A percentile compares a stretch with the other conserved stretches of the same genome.
Conservation (phyloP, 164 flowering plant species). For the Magnolia kwangsiensis region DNA sequence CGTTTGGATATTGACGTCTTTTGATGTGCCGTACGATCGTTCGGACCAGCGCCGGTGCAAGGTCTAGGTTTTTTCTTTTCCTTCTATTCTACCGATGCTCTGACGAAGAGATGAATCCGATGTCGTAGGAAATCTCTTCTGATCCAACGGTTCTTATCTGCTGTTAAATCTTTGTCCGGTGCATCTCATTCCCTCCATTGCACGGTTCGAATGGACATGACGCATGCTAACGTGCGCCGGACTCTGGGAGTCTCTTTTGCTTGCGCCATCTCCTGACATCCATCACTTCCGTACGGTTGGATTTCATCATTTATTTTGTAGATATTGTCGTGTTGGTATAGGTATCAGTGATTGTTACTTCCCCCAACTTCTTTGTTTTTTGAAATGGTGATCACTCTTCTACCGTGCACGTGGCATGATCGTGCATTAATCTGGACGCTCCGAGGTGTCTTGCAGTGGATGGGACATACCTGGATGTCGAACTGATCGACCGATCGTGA, state of each 20-base stretch:
- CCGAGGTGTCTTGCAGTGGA: not conserved
- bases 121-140: not conserved
- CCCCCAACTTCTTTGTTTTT: not conserved
- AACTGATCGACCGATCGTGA: not conserved
- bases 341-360: not conserved
- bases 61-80: not conserved
- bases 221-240: not conserved
- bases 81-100: not conserved
- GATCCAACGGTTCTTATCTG: not conserved
- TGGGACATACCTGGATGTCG: not conserved
- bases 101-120: not conserved
- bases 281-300: not conserved
- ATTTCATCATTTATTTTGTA: not conserved
- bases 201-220: not conserved
- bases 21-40: too few species aligned
- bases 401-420: not conserved
- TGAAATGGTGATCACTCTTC: not conserved
- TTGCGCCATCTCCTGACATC: not conserved
- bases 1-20: too few species aligned
- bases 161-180: too few species aligned
- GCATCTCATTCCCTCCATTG: not conserved
- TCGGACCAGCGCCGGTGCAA: not conserved
- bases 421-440: not conserved
- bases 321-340: not conserved
- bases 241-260: not conserved